These are phyloP conservation scores for Omphalotus olearius DNA, from an alignment of 1,284 basidiomycete species.

Conservation along the genomic window DNA sequence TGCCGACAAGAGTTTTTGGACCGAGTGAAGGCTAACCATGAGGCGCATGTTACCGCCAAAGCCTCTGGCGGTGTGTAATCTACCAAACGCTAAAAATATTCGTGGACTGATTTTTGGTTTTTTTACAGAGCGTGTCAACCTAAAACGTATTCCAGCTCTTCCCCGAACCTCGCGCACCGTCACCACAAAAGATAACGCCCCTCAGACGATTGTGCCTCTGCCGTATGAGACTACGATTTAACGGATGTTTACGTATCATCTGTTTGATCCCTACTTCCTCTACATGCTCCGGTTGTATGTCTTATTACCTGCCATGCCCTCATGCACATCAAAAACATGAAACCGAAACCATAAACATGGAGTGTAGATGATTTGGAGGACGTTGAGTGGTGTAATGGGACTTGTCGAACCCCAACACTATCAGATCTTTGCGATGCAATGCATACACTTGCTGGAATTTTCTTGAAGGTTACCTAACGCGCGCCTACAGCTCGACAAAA, in stretches of 20 bases:
- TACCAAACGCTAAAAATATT: neutral
- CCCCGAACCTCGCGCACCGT: conserved; percentile 84
- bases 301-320: no score
- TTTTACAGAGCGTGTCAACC: conserved; percentile 67
- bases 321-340: no score
- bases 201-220: conserved; percentile 91
- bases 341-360: no score
- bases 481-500: no score
- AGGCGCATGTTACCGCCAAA: conserved; percentile 81
- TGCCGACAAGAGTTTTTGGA: conserved; percentile 98
- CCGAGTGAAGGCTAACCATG: conserved; percentile 92
- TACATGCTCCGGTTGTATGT: no score
- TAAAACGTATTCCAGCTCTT: conserved; percentile 85
- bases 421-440: no score
- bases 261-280: neutral
- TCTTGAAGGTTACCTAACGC: no score
- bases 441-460: no score
- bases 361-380: no score
- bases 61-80: conserved; percentile 77
- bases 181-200: conserved; percentile 73
- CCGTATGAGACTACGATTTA: conserved; percentile 88
- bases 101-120: conserved; percentile 3
- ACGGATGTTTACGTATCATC: conserved; percentile 3
- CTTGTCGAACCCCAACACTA: no score
- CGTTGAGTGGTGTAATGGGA: no score